These are phyloP conservation scores for Eucalyptus polyanthemos DNA, from an alignment of 345 rosid species.

Conservation along the genomic window DNA sequence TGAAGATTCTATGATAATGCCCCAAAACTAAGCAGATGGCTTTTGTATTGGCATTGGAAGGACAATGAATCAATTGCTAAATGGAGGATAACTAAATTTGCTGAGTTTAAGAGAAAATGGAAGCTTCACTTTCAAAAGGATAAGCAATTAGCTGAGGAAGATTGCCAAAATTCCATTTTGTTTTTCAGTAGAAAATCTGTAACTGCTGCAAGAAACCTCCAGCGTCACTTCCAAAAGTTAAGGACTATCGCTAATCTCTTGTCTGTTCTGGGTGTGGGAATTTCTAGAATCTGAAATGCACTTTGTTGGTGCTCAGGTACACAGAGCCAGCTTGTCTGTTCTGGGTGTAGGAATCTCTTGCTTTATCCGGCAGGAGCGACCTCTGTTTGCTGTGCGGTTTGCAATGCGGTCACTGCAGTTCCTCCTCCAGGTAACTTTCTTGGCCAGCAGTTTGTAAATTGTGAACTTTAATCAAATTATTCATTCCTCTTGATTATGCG, in stretches of 20 bases:
- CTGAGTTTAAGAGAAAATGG: not conserved
- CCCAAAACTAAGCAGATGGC: not conserved
- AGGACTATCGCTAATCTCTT: not conserved
- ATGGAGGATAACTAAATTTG: not conserved
- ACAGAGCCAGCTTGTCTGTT: conserved; percentile 91
- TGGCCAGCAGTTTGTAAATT: not conserved
- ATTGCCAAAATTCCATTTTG: not conserved
- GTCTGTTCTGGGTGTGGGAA: not conserved
- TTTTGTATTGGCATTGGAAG: not conserved
- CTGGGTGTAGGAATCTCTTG: conserved; percentile 88
- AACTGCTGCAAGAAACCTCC: not conserved
- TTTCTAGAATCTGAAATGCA: not conserved
- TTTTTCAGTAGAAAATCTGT: not conserved
- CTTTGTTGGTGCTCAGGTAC: conserved; percentile 18
- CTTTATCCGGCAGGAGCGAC: conserved; percentile 92
- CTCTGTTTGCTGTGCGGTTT: conserved; percentile 97
- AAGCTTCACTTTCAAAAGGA: not conserved
- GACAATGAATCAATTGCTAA: not conserved
- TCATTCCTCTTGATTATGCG: not conserved
- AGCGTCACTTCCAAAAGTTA: not conserved
- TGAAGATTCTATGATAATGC: not conserved
- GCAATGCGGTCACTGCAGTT: conserved; percentile 95
- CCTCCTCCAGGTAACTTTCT: conserved; percentile 70
- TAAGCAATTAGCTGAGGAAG: not conserved
- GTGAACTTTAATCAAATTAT: not conserved